Conservation (phyloP, 2,329 filamentous ascomycete genomes). For the Elsinoe necatrix region DNA sequence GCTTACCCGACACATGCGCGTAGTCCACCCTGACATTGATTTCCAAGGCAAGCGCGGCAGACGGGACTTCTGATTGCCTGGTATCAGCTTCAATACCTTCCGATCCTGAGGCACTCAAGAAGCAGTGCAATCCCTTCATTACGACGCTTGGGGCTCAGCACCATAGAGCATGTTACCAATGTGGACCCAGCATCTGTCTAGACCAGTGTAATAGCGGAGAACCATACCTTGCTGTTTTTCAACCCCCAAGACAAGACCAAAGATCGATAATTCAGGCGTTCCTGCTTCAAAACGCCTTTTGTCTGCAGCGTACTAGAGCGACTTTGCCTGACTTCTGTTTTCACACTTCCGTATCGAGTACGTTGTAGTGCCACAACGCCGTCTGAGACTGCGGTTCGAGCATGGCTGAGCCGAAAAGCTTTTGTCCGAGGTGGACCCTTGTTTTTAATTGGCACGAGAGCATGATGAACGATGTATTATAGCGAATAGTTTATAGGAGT, state of each 20-base stretch:
- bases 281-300: not conserved
- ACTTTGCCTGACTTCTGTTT: not conserved
- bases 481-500: not conserved
- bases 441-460: not conserved
- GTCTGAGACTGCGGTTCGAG: not conserved
- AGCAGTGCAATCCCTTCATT: not conserved
- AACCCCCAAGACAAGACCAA: not conserved
- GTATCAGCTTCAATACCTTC: not conserved
- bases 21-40: constrained; percentile 84
- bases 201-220: not conserved
- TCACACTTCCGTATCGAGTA: not conserved
- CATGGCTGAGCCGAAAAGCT: not conserved
- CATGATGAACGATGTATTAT: constrained; percentile 6
- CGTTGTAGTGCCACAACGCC: not conserved
- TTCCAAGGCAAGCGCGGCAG: constrained; percentile 58
- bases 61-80: constrained; percentile 20
- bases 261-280: not conserved
- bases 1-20: constrained; percentile 84
- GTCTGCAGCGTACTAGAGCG: not conserved
- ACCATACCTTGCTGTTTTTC: not conserved
- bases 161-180: not conserved
- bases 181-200: not conserved
- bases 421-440: not conserved
- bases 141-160: not conserved
- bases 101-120: not conserved